phyloP scores from a whole-genome alignment of 2,329 filamentous ascomycete genomes.

The Metarhizium anisopliae region DNA sequence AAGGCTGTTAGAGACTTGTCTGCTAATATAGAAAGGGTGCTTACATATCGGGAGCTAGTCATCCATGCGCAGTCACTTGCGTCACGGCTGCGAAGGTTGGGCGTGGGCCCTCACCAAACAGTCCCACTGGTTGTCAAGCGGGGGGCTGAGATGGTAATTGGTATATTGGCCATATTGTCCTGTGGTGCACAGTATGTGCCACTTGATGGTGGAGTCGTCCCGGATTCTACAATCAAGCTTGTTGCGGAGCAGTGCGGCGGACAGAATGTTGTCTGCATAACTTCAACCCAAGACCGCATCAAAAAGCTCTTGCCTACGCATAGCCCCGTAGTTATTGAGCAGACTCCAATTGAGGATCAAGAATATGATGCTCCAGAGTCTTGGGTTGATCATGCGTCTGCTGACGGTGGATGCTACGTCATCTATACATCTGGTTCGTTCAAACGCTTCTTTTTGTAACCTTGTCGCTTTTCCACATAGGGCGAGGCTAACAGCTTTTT shows the following conservation, averaged over 20 bases:
- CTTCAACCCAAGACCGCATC: constrained; percentile 26
- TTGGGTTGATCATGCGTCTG: constrained; percentile 22
- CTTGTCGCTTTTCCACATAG: neutral
- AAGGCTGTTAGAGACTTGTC: constrained; percentile 30
- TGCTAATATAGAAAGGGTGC: constrained; percentile 14
- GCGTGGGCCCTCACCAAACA: constrained; percentile 34
- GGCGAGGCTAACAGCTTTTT: neutral
- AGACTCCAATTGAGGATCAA: constrained; percentile 3
- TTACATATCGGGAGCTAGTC: constrained; percentile 38
- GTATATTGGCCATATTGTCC: constrained; percentile 46
- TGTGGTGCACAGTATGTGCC: constrained; percentile 52
- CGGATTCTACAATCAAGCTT: constrained; percentile 37
- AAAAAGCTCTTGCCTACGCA: constrained; percentile 15
- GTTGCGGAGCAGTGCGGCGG: constrained; percentile 39
- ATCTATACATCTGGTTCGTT: constrained; percentile 45
- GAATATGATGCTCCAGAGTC: constrained; percentile 4
- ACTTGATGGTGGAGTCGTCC: constrained; percentile 45
- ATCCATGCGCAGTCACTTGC: constrained; percentile 32
- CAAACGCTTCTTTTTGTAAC: neutral
- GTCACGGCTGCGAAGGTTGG: constrained; percentile 25
- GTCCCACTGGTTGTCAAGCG: constrained; percentile 47
- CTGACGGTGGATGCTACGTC: constrained; percentile 33
- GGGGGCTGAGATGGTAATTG: constrained; percentile 47
- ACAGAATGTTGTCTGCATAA: constrained; percentile 37
- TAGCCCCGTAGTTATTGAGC: constrained; percentile 20